Conservation (phyloP, 148 eudicot species). For the Suaeda aralocaspica region DNA sequence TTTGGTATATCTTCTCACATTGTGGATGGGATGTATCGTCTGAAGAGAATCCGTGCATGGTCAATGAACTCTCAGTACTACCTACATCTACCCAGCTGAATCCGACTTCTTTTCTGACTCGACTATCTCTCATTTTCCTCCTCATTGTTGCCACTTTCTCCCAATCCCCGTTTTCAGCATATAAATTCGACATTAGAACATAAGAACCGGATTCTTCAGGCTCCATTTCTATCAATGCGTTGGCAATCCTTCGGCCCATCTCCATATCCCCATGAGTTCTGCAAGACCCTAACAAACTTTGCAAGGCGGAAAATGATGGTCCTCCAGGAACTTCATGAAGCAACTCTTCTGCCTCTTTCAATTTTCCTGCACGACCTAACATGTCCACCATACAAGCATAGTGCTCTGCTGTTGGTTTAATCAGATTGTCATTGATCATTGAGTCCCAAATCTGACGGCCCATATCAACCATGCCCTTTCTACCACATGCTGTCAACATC, state of each 20-base stretch:
- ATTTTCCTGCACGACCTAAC: constrained; percentile 81
- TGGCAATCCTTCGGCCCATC: constrained; percentile 51
- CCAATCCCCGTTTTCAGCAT: constrained; percentile 81
- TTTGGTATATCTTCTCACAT: constrained; percentile 51
- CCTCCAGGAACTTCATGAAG: constrained; percentile 55
- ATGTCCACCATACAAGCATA: constrained; percentile 87
- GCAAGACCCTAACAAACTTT: constrained; percentile 86
- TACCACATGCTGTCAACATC: constrained; percentile 70
- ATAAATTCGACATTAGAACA: constrained; percentile 78
- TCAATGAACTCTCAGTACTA: constrained; percentile 33
- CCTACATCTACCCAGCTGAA: constrained; percentile 48
- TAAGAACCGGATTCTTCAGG: constrained; percentile 75
- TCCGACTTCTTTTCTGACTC: constrained; percentile 80
- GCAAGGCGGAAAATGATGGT: constrained; percentile 64
- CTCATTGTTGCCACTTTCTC: constrained; percentile 65
- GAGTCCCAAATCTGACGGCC: constrained; percentile 61
- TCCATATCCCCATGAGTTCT: constrained; percentile 64
- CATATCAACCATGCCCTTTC: constrained; percentile 79
- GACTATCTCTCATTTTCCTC: constrained; percentile 61
- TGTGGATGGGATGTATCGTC: constrained; percentile 70
- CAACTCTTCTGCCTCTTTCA: constrained; percentile 78
- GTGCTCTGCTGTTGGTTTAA: constrained; percentile 65
- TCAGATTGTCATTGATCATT: constrained; percentile 45
- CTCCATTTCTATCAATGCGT: constrained; percentile 58
- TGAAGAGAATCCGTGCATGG: constrained; percentile 65